Base-by-base conservation (phyloP, 1,284 basidiomycete genomes). In the Cryptococcus sp. region DNA sequence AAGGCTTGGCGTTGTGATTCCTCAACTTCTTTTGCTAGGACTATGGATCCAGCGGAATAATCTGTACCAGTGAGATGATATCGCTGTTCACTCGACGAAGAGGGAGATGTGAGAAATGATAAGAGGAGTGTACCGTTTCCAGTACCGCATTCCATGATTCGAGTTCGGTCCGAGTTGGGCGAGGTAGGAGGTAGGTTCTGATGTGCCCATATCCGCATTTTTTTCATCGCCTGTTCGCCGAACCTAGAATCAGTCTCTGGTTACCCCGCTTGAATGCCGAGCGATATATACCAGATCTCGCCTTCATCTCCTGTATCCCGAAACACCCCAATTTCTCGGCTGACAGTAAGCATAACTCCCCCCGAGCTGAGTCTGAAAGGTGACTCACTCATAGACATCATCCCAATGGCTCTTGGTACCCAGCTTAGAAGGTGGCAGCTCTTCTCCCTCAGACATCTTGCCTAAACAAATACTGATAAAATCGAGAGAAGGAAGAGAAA, bases 361-460 rank as follows among this genome's bases (percentile, higher is more conserved):
- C 51, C 24, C 53, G 48, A 31, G n/a, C 14, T 24, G 5, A 2
- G 21, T n/a, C 11, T 19, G 36, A 21, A 16, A 24, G 22, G 22
- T 23, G 19, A 56, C 69, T 59, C 52, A 72, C 68, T 72, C 67
- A 44, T 76, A 76, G 25, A 74, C 72, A 53, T 60, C 60, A 52
- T 76, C 74, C 74, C 74, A 76, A 54, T 76, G 70, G n/a, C 66
- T 66, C 57, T 76, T 75, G 1, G 74, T 76, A 7, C 74, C 74
- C 7, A 76, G 59, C 58, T 66, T 70, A 53, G 66, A 69, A 24
- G 73, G 73, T 4, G 73, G 73, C 7, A 76, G 67, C 55, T 76
- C 74, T 44, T 76, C 74, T 11, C 67, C 70, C 16, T 16, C 36
- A 7, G 36, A 39, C 36, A 39, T 39, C 18, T 39, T 19, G 16